A percentile compares a stretch with the other conserved stretches of the same genome.
These are phyloP conservation scores for Senna tora DNA, from an alignment of 306 rosid genomes.

Conservation along the genomic window DNA sequence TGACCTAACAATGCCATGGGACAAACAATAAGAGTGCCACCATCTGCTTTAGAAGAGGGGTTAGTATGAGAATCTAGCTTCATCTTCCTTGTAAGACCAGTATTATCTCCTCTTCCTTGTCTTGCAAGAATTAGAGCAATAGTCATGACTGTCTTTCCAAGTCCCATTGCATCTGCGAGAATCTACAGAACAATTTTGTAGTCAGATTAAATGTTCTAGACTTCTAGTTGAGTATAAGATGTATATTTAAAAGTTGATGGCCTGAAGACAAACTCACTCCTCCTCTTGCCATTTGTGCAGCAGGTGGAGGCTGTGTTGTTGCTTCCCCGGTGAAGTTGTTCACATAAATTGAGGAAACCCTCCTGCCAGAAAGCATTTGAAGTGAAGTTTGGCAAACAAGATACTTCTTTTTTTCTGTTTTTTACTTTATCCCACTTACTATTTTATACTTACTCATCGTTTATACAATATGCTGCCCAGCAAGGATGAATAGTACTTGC, in stretches of 20 bases:
- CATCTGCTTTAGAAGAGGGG: slow-evolving; percentile 41
- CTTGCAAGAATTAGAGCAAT: slow-evolving; percentile 74
- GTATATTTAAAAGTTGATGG: slow-evolving; percentile 1
- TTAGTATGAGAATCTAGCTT: slow-evolving; percentile 1
- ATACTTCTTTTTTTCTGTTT: not conserved
- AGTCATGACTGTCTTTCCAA: slow-evolving; percentile 95
- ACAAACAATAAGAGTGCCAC: slow-evolving; percentile 90
- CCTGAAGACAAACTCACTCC: slow-evolving; percentile 65
- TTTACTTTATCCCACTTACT: not conserved
- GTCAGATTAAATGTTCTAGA: slow-evolving; percentile 33
- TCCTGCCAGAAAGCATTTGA: slow-evolving; percentile 45
- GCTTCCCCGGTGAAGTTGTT: slow-evolving; percentile 83
- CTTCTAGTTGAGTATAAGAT: not conserved
- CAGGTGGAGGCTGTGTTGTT: slow-evolving; percentile 63
- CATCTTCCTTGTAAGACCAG: slow-evolving; percentile 35
- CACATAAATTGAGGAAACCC: slow-evolving; percentile 57
- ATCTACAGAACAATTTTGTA: slow-evolving; percentile 43
- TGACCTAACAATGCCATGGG: slow-evolving; percentile 91
- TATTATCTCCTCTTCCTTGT: slow-evolving; percentile 43
- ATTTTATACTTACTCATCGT: slow-evolving; percentile 62
- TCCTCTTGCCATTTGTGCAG: slow-evolving; percentile 85
- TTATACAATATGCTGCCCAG: slow-evolving; percentile 78
- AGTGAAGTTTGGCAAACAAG: slow-evolving; percentile 9
- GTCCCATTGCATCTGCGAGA: slow-evolving; percentile 96
- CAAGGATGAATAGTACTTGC: slow-evolving; percentile 78